Conservation (phyloP, 2,329 filamentous ascomycete species). For the Graphiopsis chlorocephala region DNA sequence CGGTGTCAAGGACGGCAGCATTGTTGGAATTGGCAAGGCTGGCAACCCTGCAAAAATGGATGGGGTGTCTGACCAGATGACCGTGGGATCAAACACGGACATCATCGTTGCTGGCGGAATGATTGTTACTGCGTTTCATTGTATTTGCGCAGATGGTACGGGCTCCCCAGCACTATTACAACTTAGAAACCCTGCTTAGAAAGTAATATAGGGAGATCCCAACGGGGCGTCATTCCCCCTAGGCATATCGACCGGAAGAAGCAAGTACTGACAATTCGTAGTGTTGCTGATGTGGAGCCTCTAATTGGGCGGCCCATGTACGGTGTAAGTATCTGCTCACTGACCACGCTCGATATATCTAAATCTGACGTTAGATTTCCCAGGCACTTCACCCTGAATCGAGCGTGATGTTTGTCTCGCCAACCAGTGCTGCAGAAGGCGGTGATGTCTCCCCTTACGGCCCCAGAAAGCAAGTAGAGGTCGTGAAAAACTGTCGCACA, state of each 20-base stretch:
- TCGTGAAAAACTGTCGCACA: conserved; percentile 69
- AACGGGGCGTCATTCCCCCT: neutral
- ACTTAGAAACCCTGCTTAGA: neutral
- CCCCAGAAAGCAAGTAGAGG: conserved; percentile 72
- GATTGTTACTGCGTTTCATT: conserved; percentile 84
- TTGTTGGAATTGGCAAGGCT: conserved; percentile 84
- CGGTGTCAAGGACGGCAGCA: conserved; percentile 78
- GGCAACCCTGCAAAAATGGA: conserved; percentile 95
- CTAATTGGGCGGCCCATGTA: neutral
- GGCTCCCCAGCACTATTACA: conserved; percentile 37
- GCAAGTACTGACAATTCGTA: neutral
- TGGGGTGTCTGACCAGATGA: conserved; percentile 69
- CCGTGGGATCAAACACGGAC: conserved; percentile 83
- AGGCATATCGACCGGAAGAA: neutral
- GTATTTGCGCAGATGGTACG: conserved; percentile 70
- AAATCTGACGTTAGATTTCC: conserved; percentile 35
- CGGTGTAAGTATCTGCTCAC: neutral
- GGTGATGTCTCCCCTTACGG: conserved; percentile 67
- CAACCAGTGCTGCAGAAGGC: conserved; percentile 41
- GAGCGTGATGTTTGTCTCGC: conserved; percentile 41
- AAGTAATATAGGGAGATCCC: neutral
- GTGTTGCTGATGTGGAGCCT: neutral
- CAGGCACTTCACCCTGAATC: conserved; percentile 76
- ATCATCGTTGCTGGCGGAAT: conserved; percentile 86
- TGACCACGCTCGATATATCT: neutral